Conservation (phyloP, 371 early-diverging fungal genomes). For the Mucor racemosus region DNA sequence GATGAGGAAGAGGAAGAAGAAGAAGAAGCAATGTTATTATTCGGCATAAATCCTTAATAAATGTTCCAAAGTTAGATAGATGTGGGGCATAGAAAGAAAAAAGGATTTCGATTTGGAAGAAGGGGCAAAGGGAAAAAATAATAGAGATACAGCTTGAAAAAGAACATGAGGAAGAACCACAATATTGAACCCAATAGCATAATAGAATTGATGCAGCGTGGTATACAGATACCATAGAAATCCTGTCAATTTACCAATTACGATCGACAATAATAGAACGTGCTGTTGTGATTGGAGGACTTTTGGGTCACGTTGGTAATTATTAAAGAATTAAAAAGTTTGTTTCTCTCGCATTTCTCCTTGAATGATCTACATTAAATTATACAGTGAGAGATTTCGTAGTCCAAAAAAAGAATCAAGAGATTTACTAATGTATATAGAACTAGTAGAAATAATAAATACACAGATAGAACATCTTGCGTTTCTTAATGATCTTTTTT, state of each 20-base stretch:
- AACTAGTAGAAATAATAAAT: too few relatives aligned
- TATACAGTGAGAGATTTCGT: too few relatives aligned
- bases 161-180: slow-evolving; percentile 12
- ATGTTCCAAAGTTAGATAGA: not conserved
- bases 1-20: not conserved
- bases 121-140: slow-evolving; percentile 11
- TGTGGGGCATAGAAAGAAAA: not conserved
- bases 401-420: too few relatives aligned
- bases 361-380: too few relatives aligned
- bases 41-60: not conserved
- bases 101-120: not conserved
- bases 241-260: slow-evolving; percentile 17
- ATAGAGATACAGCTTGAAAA: slow-evolving; percentile 1
- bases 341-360: too few relatives aligned
- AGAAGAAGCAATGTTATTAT: not conserved
- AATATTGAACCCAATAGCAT: slow-evolving; percentile 15
- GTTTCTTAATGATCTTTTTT: too few relatives aligned
- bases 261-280: slow-evolving; percentile 14
- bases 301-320: slow-evolving; percentile 16
- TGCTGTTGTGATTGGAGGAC: slow-evolving; percentile 23
- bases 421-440: too few relatives aligned
- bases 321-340: too few relatives aligned
- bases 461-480: too few relatives aligned
- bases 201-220: slow-evolving; percentile 16
- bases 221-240: slow-evolving; percentile 1